These are phyloP conservation scores for Myxozyma geophila DNA, from an alignment of 805 yeast species.

Conservation along the genomic window DNA sequence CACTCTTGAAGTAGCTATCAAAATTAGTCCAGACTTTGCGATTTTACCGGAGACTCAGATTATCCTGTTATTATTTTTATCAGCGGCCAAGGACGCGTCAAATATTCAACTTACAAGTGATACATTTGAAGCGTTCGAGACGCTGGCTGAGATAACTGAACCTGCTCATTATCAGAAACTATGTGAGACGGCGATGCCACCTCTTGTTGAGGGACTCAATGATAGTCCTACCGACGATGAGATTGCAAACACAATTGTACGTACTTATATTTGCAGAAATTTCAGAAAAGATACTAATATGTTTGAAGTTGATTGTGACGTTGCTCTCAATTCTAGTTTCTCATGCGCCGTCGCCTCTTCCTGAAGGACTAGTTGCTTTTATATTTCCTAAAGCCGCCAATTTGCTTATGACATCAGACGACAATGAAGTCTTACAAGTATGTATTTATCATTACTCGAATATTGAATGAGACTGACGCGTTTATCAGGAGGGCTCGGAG, in stretches of 20 bases:
- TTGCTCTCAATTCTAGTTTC: constrained; percentile 26
- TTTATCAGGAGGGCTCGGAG: constrained; percentile 64
- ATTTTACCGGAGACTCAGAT: constrained; percentile 45
- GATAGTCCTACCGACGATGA: constrained; percentile 17
- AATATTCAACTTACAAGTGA: constrained; percentile 72
- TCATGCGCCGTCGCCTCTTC: constrained; percentile 35
- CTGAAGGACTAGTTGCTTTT: constrained; percentile 29
- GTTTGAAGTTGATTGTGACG: constrained; percentile 23
- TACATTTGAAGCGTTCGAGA: constrained; percentile 69
- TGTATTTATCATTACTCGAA: neutral
- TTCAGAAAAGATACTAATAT: neutral
- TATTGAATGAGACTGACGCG: neutral
- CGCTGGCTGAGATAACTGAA: constrained; percentile 52
- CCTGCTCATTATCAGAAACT: constrained; percentile 42
- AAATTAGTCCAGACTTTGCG: constrained; percentile 50
- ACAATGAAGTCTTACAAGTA: constrained; percentile 32
- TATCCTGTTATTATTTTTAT: constrained; percentile 61
- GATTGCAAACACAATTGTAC: constrained; percentile 16
- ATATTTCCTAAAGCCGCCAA: constrained; percentile 30
- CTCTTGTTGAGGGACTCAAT: constrained; percentile 23
- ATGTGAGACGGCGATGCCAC: constrained; percentile 38
- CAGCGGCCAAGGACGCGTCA: constrained; percentile 74
- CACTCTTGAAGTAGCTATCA: constrained; percentile 62
- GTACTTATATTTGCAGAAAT: neutral
- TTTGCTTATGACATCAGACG: constrained; percentile 27